Conservation (phyloP, 2,329 filamentous ascomycete genomes). For the Botrytis elliptica region DNA sequence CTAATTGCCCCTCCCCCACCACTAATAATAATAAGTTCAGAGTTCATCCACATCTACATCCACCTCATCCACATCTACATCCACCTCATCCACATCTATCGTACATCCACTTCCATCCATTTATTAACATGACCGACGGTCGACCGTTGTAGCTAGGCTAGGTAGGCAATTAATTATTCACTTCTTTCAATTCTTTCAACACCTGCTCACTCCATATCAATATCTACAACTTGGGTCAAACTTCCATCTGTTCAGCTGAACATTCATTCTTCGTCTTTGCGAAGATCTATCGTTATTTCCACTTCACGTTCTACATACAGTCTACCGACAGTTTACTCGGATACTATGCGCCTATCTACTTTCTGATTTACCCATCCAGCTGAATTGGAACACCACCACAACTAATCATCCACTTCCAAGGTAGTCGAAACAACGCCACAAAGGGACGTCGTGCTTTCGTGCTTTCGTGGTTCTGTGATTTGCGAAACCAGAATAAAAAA, state of each 20-base stretch:
- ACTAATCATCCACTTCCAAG: constrained; percentile 3
- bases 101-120: no score
- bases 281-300: not conserved
- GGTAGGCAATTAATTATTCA: not conserved
- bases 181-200: not conserved
- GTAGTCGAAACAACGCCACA: constrained; percentile 12
- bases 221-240: not conserved
- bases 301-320: not conserved
- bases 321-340: not conserved
- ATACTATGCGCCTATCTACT: not conserved
- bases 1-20: not conserved
- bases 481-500: constrained; percentile 3
- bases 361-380: constrained; percentile 4
- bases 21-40: not conserved
- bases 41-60: not conserved
- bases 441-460: constrained; percentile 4
- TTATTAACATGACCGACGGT: not conserved
- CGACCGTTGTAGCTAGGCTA: not conserved
- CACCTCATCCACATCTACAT: not conserved
- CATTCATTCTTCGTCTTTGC: not conserved
- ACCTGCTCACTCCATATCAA: not conserved
- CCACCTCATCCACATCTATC: no score
- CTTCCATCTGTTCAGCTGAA: not conserved
- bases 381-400: constrained; percentile 13
- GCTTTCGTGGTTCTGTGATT: constrained; percentile 1